Base-by-base conservation (phyloP, 2,329 filamentous ascomycete species). In the Mycocentrospora acerina region DNA sequence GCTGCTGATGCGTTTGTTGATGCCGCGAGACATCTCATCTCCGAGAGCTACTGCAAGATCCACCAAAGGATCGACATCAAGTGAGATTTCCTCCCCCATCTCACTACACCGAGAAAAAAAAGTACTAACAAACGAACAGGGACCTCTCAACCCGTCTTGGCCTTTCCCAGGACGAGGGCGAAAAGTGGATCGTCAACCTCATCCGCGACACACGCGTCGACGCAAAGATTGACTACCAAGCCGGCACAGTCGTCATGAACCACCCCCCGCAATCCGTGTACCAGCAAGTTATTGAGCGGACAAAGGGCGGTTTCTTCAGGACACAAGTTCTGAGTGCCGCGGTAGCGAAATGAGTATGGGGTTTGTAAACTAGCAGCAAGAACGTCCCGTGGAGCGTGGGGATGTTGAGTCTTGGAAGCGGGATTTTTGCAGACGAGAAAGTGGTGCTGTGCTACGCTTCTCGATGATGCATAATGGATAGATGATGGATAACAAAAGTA, bases 101-200 rank as follows among this genome's bases (percentile, higher is more conserved):
- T 22, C 19, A n/a, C n/a, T n/a, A 11, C 7, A 28, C 12, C 33
- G n/a, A 22, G 4, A 3, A 18, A 29, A 5, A 6, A 27, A 11
- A 17, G 4, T 49, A 49, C 46, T 55, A 45, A 57, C 30, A 17
- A 22, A 19, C 11, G 3, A 28, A 7, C 47, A 83, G 81, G 71
- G 93, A 97, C 60, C 81, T 98, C 43, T 95, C 90, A 52, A 86
- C 83, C 50, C 88, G 93, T 68, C 83, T 98, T 44, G 93, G 91
- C 53, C 79, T 98, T 52, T 89, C 86, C 67, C 85, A 90, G 60
- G 89, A 95, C 65, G 93, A 97, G 64, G 93, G 93, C 61, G 93
- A 98, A 82, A 98, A 98, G 79, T 98, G 93, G 93, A 98, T 98
- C 64, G 93, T 98, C 60, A 98, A 98, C 77, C 80, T 98, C 51